Evolutionary conservation across 352 stramenopile genomes (phyloP), one percentile per base, ranked within the genome.

Genomic region (Phytopythium ostracodes): DNA sequence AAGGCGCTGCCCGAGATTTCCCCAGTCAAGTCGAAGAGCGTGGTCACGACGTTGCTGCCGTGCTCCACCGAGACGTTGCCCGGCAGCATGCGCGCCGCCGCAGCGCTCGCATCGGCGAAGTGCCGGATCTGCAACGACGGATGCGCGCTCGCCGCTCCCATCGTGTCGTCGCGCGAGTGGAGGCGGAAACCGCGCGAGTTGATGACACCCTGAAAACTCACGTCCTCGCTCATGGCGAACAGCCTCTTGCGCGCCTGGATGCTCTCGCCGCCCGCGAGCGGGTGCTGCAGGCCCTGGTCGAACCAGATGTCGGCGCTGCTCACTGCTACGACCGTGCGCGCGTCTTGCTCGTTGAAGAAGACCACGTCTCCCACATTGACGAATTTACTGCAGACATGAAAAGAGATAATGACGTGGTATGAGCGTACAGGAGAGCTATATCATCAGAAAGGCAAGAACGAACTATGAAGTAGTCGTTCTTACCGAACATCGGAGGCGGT

Each of bases 181-280:
- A 88, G 36, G 24, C 76, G 72, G 12, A 86, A 55, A 10, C 79
- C 79, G 31, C 77, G 66, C 27, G 79, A 77, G 62, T 84, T 88
- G 42, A 81, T 60, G 6, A 72, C 52, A 7, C 60, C 59, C 57
- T 86, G 75, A 20, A 82, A 49, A n/a, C 66, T 72, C 15, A 69
- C 72, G 33, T 82, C 76, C 66, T 88, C 79, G 14, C 22, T 71
- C 47, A 80, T 73, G 25, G 70, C 67, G 25, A 88, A 60, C 15
- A 82, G 54, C 40, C 68, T 75, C 52, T 78, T 81, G 8, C 77
- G 73, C 11, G 79, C 60, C 43, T 84, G 70, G 25, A 88, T 73
- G 38, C 74, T 86, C 56, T 81, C 66, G 11, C 66, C 66, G 31
- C 72, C 74, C 12, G 44, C 15, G 8, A 88, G 56, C 3, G 64